Base-by-base conservation (phyloP, 164 flowering plant species). In the Umbellularia californica region DNA sequence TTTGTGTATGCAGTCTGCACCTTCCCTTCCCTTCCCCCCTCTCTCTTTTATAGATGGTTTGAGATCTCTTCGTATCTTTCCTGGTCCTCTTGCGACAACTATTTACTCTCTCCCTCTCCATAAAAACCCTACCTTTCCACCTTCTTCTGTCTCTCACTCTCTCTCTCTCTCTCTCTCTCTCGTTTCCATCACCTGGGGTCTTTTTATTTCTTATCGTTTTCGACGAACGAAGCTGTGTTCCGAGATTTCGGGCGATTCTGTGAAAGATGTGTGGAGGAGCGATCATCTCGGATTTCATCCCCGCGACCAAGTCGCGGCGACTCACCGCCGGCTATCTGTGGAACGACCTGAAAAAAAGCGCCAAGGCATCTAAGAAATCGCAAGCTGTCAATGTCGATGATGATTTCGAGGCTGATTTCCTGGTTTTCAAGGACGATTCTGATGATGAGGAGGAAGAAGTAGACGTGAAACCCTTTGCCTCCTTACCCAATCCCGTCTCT, bases 211-310 rank as follows among this genome's bases (percentile, higher is more conserved):
- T 30, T 24, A 28, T 50, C 19, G 30, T 52, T 67, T 30, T 19
- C 47, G 17, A 17, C 19, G 28, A 30, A 67, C 12, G 14, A 50
- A 2, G 19, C 25, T 19, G 55, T 41, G 60, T 15, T 14, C 69
- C 50, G 24, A 67, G 4, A 67, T 67, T 52, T 68, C 76, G 66
- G 66, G 13, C 17, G 9, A 20, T 47, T 22, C 41, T 50, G 15
- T 50, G 41, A 50, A 76, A 74, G 75, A 95, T 95, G 98, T 95
- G 98, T 85, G 97, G 97, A 30, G 99, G 99, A 74, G 95, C 95
- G 65, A 90, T 95, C 62, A 91, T 95, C 65, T 93, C 98, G 80
- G 95, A 85, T 69, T 86, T 86, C 79, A 86, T 90, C 9, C 83
- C 93, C 69, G 69, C 91, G 70, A 68, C 73, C 25, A 66, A 83